Evolutionary conservation across 768 basidiomycete genomes (phyloP).

Genomic region (Infundibulicybe gibba): DNA sequence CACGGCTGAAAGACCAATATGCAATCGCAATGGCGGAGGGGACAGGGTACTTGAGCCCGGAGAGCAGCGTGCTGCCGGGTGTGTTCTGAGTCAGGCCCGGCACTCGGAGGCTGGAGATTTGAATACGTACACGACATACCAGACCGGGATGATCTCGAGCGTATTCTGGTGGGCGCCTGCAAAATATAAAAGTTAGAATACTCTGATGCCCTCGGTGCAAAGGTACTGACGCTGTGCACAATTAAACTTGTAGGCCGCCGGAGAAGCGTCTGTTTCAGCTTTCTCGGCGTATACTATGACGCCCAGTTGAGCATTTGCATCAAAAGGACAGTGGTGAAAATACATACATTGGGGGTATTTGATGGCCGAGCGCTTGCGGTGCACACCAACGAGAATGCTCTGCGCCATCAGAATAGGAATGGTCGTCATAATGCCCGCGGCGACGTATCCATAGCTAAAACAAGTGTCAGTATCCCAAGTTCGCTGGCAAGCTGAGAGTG

Average conservation of each 20-base stretch:
- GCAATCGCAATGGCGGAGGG: conserved; percentile 33
- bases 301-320: not conserved
- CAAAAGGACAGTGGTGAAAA: not conserved
- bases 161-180: conserved; percentile 26
- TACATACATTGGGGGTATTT: conserved; percentile 27
- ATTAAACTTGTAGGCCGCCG: conserved; percentile 24
- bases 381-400: conserved; percentile 10
- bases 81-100: too few relatives aligned
- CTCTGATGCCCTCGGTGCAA: not conserved
- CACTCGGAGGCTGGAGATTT: too few relatives aligned
- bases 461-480: not conserved
- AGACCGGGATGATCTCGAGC: conserved; percentile 12
- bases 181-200: not conserved
- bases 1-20: conserved; percentile 36
- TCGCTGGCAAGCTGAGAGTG: not conserved
- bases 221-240: conserved; percentile 27
- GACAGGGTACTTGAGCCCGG: too few relatives aligned
- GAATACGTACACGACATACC: not conserved
- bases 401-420: conserved; percentile 22
- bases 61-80: too few relatives aligned
- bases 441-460: conserved; percentile 13
- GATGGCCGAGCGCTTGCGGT: conserved; percentile 21
- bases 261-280: conserved; percentile 20
- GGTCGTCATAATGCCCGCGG: conserved; percentile 17
- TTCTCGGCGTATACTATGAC: conserved; percentile 30